These are phyloP conservation scores for Triangularia verruculosa DNA, from an alignment of 2,329 filamentous ascomycete genomes.

Conservation along the genomic window DNA sequence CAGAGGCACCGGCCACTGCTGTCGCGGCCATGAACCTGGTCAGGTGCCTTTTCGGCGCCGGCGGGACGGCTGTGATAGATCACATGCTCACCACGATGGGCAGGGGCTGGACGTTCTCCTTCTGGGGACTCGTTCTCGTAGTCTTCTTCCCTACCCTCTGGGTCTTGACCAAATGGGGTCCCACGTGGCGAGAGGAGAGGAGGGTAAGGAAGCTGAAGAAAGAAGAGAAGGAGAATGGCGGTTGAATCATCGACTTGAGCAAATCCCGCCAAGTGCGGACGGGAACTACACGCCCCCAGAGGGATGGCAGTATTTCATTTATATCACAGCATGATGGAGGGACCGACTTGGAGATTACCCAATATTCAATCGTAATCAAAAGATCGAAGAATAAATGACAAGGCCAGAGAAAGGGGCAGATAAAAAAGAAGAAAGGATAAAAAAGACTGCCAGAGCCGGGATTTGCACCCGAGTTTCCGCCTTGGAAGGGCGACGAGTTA, in stretches of 20 bases:
- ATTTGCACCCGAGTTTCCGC: constrained; percentile 27
- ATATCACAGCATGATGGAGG: background rate
- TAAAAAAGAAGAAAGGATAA: background rate
- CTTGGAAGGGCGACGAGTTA: constrained; percentile 27
- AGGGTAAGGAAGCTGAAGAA: constrained; percentile 31
- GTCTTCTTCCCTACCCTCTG: constrained; percentile 48
- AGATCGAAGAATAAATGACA: background rate
- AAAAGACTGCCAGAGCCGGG: constrained; percentile 25
- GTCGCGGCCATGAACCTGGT: constrained; percentile 64
- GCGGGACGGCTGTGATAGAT: constrained; percentile 57
- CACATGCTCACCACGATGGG: constrained; percentile 57
- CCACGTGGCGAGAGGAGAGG: constrained; percentile 45
- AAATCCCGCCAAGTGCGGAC: too few relatives aligned
- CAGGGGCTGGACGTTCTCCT: constrained; percentile 60
- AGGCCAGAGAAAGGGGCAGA: background rate
- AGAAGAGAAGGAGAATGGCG: constrained; percentile 28
- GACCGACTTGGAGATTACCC: background rate
- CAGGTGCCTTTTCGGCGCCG: constrained; percentile 59
- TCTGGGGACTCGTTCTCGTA: constrained; percentile 51
- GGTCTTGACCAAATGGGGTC: constrained; percentile 49
- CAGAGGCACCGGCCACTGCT: constrained; percentile 57
- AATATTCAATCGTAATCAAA: background rate
- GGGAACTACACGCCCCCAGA: background rate
- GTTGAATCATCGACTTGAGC: background rate
- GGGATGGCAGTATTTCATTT: background rate